Percentiles rank a stretch among this genome's conserved stretches.
phyloP scores from a whole-genome alignment of 371 early-diverging fungal genomes.

The Apophysomyces elegans region DNA sequence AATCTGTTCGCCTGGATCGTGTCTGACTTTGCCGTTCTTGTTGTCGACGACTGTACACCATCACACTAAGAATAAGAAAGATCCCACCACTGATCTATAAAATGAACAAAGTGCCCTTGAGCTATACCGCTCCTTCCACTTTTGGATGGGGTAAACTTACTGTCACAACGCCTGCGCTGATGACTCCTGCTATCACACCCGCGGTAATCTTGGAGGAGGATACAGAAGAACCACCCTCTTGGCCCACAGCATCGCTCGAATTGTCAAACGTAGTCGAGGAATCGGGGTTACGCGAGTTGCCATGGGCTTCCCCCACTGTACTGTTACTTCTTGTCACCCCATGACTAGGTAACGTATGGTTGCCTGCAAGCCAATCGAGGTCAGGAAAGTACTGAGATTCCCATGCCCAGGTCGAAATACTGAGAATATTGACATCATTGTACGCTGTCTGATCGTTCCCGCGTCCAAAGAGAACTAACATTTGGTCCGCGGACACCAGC shows the following conservation, averaged over 20 bases:
- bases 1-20: constrained; percentile 8
- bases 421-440: constrained; percentile 29
- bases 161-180: constrained; percentile 41
- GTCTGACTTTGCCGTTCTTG: constrained; percentile 12
- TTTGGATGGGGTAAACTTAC: constrained; percentile 19
- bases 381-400: constrained; percentile 34
- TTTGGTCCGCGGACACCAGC: constrained; percentile 24
- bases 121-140: neutral
- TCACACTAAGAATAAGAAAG: constrained; percentile 27
- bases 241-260: neutral
- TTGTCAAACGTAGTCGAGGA: constrained; percentile 14
- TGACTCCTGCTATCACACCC: constrained; percentile 42
- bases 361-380: constrained; percentile 6
- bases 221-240: constrained; percentile 5
- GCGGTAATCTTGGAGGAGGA: constrained; percentile 29
- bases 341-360: constrained; percentile 13
- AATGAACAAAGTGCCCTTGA: neutral
- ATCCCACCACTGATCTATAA: constrained; percentile 33
- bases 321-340: neutral
- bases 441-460: constrained; percentile 25
- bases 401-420: constrained; percentile 37
- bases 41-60: constrained; percentile 24
- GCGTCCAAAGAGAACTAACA: constrained; percentile 38
- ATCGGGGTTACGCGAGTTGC: neutral
- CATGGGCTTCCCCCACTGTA: neutral